Evolutionary conservation across 2,329 filamentous ascomycete species (phyloP).

Genomic region (Diatrype stigma): DNA sequence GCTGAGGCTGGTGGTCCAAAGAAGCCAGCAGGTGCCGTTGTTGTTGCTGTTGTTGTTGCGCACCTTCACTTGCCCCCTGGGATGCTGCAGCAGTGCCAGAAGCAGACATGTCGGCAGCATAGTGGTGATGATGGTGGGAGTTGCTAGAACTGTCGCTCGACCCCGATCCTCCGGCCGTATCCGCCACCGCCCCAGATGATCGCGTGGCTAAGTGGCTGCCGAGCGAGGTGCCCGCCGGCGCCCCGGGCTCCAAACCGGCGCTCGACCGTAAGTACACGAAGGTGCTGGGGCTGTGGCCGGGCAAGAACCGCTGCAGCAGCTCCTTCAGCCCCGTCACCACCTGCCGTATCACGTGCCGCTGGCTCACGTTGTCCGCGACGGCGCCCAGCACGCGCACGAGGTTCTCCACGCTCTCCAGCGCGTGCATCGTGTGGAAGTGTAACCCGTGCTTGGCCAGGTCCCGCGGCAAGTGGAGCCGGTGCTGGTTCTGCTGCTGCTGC

Average conservation of each 20-base stretch:
- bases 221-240: neutral
- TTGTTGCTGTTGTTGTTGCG: too few relatives aligned
- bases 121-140: too few relatives aligned
- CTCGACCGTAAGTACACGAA: conserved; percentile 5
- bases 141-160: neutral
- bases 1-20: conserved; percentile 1
- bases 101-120: too few relatives aligned
- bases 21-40: too few relatives aligned
- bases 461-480: conserved; percentile 5
- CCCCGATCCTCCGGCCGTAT: neutral
- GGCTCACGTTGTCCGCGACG: conserved; percentile 11
- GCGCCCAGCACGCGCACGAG: conserved; percentile 6
- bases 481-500: neutral
- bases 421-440: conserved; percentile 9
- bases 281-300: neutral
- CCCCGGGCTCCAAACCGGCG: neutral
- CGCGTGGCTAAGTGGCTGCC: neutral
- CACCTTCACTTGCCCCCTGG: neutral
- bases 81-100: too few relatives aligned
- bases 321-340: conserved; percentile 13
- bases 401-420: conserved; percentile 5
- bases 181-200: neutral
- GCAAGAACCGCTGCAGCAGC: conserved; percentile 11
- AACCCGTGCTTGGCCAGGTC: conserved; percentile 11
- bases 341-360: conserved; percentile 11